Conservation (phyloP, 169 alveolate species). For the Babesia gibsoni region DNA sequence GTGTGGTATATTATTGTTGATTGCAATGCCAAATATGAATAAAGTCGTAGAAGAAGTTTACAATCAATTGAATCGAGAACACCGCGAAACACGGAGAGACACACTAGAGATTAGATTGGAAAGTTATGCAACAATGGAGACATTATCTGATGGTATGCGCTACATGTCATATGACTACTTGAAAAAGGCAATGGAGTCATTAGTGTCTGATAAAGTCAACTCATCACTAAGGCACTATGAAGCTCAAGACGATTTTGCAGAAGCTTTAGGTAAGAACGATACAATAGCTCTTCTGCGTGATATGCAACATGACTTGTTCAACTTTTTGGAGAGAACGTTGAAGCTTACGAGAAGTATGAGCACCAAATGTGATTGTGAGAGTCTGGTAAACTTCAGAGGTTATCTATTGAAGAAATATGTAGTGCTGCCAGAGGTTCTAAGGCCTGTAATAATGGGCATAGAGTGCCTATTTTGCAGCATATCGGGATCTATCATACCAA, state of each 20-base stretch:
- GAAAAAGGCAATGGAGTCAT: not conserved
- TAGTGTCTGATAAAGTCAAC: not conserved
- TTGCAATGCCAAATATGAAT: not conserved
- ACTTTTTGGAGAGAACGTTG: not conserved
- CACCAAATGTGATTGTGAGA: not conserved
- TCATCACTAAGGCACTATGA: not conserved
- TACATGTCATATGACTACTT: not conserved
- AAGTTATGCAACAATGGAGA: not conserved
- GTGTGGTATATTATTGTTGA: not conserved
- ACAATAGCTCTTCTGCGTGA: not conserved
- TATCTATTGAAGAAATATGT: slow-evolving; percentile 17
- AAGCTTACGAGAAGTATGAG: not conserved
- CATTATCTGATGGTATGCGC: slow-evolving; percentile 20
- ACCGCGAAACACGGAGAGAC: not conserved
- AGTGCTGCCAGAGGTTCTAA: slow-evolving; percentile 5
- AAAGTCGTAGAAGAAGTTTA: slow-evolving; percentile 6
- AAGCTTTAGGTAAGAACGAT: not conserved
- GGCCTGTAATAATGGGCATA: slow-evolving; percentile 11
- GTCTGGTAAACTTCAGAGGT: slow-evolving; percentile 1
- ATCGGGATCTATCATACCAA: not conserved
- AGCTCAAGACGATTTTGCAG: not conserved
- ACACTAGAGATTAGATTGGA: slow-evolving; percentile 2
- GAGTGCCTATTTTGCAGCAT: not conserved
- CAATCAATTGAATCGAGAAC: not conserved
- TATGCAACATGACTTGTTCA: not conserved